Base-by-base conservation (phyloP, 1,284 basidiomycete species). In the Ustilago loliicola region DNA sequence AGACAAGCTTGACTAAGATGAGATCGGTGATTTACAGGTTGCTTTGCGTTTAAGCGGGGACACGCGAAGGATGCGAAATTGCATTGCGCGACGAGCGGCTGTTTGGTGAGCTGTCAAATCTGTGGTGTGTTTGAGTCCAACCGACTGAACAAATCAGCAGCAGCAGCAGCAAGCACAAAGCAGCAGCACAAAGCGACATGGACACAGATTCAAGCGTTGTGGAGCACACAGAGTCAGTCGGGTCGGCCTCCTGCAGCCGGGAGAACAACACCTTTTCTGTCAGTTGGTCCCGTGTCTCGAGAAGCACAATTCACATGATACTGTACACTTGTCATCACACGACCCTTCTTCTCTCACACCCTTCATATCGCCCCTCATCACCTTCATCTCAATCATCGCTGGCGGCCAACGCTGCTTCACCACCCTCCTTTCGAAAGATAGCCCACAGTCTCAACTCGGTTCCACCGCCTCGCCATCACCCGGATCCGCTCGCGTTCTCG, bases 261-360 rank as follows among this genome's bases (percentile, higher is more conserved):
- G 48, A 50, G 53, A 55, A 55, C 53, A 55, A 55, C 53, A 55
- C 53, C 53, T 55, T 21, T 53, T 21, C 11, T 51, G 48, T 50
- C 13, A 50, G 11, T 32, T 3, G 29, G 17, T 52, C 50, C 50
- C 50, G 50, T 52, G 50, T 52, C 29, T 29, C 23, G 19, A 50
- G n/a, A 50, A 42, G 11, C 7, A 11, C 32, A 34, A 34, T 34
- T 34, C 11, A 5, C 32, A 34, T 34, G 32, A 34, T 34, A 34
- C 32, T 7, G 32, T 5, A 34, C 32, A 34, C 32, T 34, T 34
- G 32, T 34, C 32, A 34, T 34, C 32, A 34, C 32, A 11, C 5
- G 32, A 34, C 32, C 32, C 32, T 34, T 11, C 32, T 34, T 34
- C 32, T 11, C 32, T 38, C 36, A 38, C 36, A 15, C 17, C n/a